These are phyloP conservation scores for Fusarium longipes DNA, from an alignment of 2,329 filamentous ascomycete species.

Conservation along the genomic window DNA sequence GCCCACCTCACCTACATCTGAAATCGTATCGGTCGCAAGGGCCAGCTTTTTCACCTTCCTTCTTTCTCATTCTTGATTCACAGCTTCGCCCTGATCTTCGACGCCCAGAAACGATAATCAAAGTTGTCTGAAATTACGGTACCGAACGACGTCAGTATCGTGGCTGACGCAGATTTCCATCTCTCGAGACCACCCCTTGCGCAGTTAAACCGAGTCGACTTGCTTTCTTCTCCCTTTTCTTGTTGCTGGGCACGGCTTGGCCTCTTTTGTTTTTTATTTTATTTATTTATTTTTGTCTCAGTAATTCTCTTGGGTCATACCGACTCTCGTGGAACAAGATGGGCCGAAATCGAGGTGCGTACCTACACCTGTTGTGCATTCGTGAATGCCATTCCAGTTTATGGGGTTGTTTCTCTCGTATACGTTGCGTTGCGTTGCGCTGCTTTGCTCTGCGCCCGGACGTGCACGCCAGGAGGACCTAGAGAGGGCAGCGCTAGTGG, in stretches of 20 bases:
- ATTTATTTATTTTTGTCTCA: slow-evolving; percentile 37
- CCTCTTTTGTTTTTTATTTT: background rate
- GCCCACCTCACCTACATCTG: slow-evolving; percentile 33
- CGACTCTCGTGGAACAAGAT: slow-evolving; percentile 53
- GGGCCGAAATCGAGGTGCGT: slow-evolving; percentile 67
- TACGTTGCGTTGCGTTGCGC: slow-evolving; percentile 3
- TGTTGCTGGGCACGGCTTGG: slow-evolving; percentile 10
- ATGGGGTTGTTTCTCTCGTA: slow-evolving; percentile 19
- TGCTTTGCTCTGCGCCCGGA: slow-evolving; percentile 15
- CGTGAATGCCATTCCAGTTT: slow-evolving; percentile 41
- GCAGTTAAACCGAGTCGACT: slow-evolving; percentile 18
- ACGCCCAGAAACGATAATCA: slow-evolving; percentile 12
- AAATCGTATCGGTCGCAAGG: slow-evolving; percentile 32
- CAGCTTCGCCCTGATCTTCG: slow-evolving; percentile 23
- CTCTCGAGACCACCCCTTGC: slow-evolving; percentile 35
- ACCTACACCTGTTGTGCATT: slow-evolving; percentile 33
- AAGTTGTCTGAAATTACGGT: slow-evolving; percentile 28
- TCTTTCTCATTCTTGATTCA: slow-evolving; percentile 21
- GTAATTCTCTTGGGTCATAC: slow-evolving; percentile 34
- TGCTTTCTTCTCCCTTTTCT: slow-evolving; percentile 14
- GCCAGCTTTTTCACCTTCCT: slow-evolving; percentile 14
- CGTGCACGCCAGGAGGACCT: slow-evolving; percentile 13
- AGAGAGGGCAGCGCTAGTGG: slow-evolving; percentile 22
- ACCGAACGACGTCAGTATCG: slow-evolving; percentile 37
- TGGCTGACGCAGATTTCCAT: slow-evolving; percentile 40